These are phyloP conservation scores for Stachybotrys chlorohalonatus DNA, from an alignment of 2,329 filamentous ascomycete species.

Conservation along the genomic window DNA sequence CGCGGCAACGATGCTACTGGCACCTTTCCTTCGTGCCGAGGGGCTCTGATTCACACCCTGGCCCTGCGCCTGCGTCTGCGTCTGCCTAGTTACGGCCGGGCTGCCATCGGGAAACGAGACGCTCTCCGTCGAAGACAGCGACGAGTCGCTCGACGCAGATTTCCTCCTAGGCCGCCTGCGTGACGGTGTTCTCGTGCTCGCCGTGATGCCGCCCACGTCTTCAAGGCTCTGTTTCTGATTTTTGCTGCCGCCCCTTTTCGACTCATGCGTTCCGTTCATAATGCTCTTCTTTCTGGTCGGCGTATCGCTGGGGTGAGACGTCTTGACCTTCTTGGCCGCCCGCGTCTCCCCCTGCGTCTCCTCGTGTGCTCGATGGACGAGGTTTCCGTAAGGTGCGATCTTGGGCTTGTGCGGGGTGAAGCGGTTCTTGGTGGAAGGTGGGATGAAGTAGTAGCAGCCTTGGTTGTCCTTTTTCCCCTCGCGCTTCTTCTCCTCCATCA, in stretches of 20 bases:
- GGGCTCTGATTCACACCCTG: not conserved
- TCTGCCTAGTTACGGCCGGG: not conserved
- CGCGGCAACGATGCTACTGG: not conserved
- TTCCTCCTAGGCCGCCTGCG: slow-evolving; percentile 23
- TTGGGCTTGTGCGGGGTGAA: slow-evolving; percentile 35
- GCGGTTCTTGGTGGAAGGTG: slow-evolving; percentile 32
- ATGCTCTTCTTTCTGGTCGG: slow-evolving; percentile 5
- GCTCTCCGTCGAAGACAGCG: slow-evolving; percentile 29
- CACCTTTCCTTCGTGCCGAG: not conserved
- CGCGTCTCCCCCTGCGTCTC: slow-evolving; percentile 13
- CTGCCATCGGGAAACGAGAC: slow-evolving; percentile 29
- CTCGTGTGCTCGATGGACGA: slow-evolving; percentile 29
- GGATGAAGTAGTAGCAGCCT: slow-evolving; percentile 45
- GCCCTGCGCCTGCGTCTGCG: slow-evolving; percentile 1
- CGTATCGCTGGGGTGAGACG: slow-evolving; percentile 13
- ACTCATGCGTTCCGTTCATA: not conserved
- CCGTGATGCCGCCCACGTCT: slow-evolving; percentile 2
- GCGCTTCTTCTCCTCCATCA: slow-evolving; percentile 45
- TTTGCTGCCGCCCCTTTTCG: not conserved
- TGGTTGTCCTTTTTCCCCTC: slow-evolving; percentile 45
- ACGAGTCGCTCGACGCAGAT: slow-evolving; percentile 32
- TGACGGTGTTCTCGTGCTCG: slow-evolving; percentile 24
- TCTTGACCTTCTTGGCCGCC: slow-evolving; percentile 28
- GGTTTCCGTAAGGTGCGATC: slow-evolving; percentile 37
- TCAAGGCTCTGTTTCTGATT: not conserved